Base-by-base conservation (phyloP, 805 yeast species). In the Candida dajiaensis region DNA sequence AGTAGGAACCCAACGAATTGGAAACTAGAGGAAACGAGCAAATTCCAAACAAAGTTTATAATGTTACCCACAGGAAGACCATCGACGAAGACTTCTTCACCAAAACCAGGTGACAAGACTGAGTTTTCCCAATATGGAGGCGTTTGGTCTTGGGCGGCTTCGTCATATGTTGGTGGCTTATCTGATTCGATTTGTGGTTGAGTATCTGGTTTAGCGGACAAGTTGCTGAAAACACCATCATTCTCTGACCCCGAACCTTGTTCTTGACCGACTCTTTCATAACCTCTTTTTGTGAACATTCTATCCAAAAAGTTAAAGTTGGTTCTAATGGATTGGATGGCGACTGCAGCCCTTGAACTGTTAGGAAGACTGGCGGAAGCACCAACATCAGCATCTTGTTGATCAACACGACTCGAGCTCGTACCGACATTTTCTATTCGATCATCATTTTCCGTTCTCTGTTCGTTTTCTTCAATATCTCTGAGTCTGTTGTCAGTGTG, bases 101-200 rank as follows among this genome's bases (percentile, higher is more conserved):
- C 73, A 64, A 71, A 70, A 9, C 83, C 89, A 6, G 95, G 86
- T 6, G 88, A 78, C 61, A 89, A 74, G 38, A 88, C 80, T 0
- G 94, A 79, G 8, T 90, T 80, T 65, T 94, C 99, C 95, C 97
- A 94, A 66, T 94, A 94, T 36, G 96, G 96, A 0, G 99, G 99
- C 0, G 95, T 81, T 15, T 94, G 78, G 62, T 94, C 99, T 3
- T 89, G 85, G 0, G 96, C 88, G 0, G 96, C 98, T 61, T 90
- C 98, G 47, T 88, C 97, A 66, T 94, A 94, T 0, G 95, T 74
- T 3, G 98, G 98, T 19, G 87, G 83, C 28, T 70, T 70, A 49
- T 84, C 90, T 11, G 70, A 65, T 8, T 62, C 64, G 9, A 50
- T 53, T 10, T 49, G 55, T 10, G 58, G 53, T 20, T 55, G 52